phyloP scores from a whole-genome alignment of 208 protist species.

The Crithidia bombi region DNA sequence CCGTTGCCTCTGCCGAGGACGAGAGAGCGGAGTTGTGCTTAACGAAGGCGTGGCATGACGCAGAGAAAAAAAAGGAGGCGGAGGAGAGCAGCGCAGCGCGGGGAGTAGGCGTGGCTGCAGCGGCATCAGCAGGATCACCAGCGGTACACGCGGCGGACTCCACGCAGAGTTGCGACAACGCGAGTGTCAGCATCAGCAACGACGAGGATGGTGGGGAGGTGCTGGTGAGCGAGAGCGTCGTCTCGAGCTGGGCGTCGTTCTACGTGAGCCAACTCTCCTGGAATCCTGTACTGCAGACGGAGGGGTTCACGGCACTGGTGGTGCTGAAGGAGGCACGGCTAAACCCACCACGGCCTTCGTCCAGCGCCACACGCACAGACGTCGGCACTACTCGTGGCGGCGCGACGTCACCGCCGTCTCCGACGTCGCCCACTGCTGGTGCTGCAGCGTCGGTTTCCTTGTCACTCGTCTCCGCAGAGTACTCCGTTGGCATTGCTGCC shows the following conservation, averaged over 20 bases:
- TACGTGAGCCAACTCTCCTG: conserved; percentile 30
- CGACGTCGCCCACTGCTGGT: background rate
- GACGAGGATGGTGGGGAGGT: conserved; percentile 21
- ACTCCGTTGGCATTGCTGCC: background rate
- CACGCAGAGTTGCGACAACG: background rate
- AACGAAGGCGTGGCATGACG: conserved; percentile 31
- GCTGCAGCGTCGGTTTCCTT: conserved; percentile 13
- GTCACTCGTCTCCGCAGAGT: conserved; percentile 5
- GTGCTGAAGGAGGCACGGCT: conserved; percentile 33
- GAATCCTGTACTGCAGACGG: conserved; percentile 37
- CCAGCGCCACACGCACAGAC: background rate
- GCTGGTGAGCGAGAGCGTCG: conserved; percentile 58
- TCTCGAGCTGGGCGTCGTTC: conserved; percentile 56
- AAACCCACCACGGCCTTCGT: conserved; percentile 12
- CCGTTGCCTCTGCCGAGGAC: conserved; percentile 40
- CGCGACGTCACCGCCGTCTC: conserved; percentile 14
- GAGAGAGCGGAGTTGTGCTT: conserved; percentile 31
- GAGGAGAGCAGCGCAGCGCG: conserved; percentile 6
- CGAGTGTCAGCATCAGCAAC: background rate
- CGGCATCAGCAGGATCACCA: no score
- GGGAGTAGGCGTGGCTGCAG: background rate
- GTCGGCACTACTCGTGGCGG: conserved; percentile 5
- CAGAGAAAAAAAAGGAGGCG: conserved; percentile 18
- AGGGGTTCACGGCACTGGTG: conserved; percentile 65
- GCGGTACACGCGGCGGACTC: background rate